Evolutionary conservation across 2,329 filamentous ascomycete genomes (phyloP).

Genomic region (Ampelomyces quisqualis): DNA sequence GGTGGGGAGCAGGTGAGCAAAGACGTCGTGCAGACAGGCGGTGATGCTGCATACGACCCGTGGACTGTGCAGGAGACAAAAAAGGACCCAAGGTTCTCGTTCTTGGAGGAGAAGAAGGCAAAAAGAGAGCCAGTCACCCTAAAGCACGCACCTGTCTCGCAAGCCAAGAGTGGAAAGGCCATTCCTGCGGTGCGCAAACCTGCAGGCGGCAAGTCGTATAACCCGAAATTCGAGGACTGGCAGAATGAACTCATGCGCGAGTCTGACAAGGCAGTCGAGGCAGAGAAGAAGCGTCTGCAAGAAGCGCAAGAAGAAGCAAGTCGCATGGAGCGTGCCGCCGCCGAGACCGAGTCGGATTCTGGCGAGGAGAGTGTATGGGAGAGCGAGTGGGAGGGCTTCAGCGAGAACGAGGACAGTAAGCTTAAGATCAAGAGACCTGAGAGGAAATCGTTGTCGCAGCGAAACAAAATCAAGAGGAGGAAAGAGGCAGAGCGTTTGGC

Average conservation of each 20-base stretch:
- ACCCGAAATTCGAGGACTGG: slow-evolving; percentile 85
- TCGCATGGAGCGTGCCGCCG: slow-evolving; percentile 68
- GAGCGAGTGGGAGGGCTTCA: slow-evolving; percentile 68
- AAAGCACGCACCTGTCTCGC: slow-evolving; percentile 73
- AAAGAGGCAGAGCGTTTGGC: slow-evolving; percentile 81
- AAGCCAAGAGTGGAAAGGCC: slow-evolving; percentile 77
- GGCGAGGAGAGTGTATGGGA: slow-evolving; percentile 95
- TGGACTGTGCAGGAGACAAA: slow-evolving; percentile 63
- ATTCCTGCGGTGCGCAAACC: slow-evolving; percentile 79
- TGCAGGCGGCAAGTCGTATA: slow-evolving; percentile 84
- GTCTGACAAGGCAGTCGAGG: slow-evolving; percentile 74
- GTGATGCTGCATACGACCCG: slow-evolving; percentile 67
- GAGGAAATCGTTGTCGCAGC: slow-evolving; percentile 81
- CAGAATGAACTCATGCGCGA: slow-evolving; percentile 72
- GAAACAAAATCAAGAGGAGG: slow-evolving; percentile 83
- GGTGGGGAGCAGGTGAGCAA: slow-evolving; percentile 62
- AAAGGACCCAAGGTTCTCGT: slow-evolving; percentile 60
- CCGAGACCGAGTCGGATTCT: slow-evolving; percentile 70
- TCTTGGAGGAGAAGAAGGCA: slow-evolving; percentile 65
- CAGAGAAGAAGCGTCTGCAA: slow-evolving; percentile 71
- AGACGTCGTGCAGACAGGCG: slow-evolving; percentile 57
- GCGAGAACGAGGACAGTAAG: slow-evolving; percentile 54
- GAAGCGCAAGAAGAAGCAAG: slow-evolving; percentile 67
- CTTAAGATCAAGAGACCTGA: slow-evolving; percentile 72
- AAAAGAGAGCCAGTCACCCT: slow-evolving; percentile 74